Conservation (phyloP, 345 rosid species). For the Camelina laxa region DNA sequence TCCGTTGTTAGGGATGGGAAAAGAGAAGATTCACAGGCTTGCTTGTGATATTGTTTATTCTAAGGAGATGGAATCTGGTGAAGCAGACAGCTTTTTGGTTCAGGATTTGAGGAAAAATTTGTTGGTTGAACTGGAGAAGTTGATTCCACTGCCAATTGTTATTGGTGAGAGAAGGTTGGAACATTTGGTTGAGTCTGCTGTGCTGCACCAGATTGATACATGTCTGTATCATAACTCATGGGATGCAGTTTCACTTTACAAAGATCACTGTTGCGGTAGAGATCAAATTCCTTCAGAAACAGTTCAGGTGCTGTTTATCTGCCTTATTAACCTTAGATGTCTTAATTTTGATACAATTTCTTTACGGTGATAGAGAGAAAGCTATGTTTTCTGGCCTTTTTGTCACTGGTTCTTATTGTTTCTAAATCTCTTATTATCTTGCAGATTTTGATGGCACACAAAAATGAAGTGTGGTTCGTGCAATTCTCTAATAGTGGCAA, state of each 20-base stretch:
- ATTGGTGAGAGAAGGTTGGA: conserved; percentile 73
- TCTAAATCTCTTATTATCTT: conserved; percentile 33
- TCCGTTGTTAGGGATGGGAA: conserved; percentile 54
- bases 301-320: conserved; percentile 60
- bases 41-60: conserved; percentile 55
- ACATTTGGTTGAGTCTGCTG: conserved; percentile 68
- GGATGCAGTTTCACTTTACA: conserved; percentile 62
- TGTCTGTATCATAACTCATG: conserved; percentile 78
- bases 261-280: conserved; percentile 75
- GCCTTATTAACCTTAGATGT: not conserved
- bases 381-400: conserved; percentile 8
- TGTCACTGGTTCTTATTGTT: conserved; percentile 6
- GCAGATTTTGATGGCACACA: conserved; percentile 82
- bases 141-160: conserved; percentile 65
- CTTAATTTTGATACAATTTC: not conserved
- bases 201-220: conserved; percentile 63
- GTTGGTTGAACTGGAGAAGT: conserved; percentile 59
- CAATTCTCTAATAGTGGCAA: conserved; percentile 85
- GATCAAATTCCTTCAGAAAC: conserved; percentile 87
- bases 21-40: conserved; percentile 64
- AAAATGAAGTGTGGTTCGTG: conserved; percentile 92
- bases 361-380: not conserved
- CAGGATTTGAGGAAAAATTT: conserved; percentile 54
- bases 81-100: conserved; percentile 45
- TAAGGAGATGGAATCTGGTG: conserved; percentile 54